Conservation (phyloP, 768 basidiomycete species). For the Suillus lakei region DNA sequence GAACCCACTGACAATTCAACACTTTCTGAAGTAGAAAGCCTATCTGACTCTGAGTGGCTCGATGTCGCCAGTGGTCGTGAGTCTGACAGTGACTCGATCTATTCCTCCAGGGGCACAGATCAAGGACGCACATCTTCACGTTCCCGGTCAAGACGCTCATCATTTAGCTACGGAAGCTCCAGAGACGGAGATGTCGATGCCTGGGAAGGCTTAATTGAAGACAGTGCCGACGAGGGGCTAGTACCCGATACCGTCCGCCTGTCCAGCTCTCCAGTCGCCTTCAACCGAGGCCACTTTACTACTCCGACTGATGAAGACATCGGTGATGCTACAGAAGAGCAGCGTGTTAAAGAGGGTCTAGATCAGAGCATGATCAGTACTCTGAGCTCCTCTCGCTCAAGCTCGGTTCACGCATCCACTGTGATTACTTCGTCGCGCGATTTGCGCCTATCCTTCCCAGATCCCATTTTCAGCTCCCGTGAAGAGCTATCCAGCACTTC, state of each 20-base stretch:
- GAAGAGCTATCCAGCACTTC: slow-evolving; percentile 62
- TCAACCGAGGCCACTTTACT: slow-evolving; percentile 29
- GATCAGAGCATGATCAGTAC: slow-evolving; percentile 87
- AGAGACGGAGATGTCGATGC: slow-evolving; percentile 71
- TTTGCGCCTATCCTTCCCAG: slow-evolving; percentile 81
- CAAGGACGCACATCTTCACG: slow-evolving; percentile 55
- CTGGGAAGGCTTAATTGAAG: slow-evolving; percentile 80
- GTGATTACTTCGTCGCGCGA: slow-evolving; percentile 69
- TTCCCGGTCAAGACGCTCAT: slow-evolving; percentile 70
- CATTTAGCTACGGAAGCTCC: slow-evolving; percentile 71
- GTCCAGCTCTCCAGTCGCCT: slow-evolving; percentile 20
- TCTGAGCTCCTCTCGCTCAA: slow-evolving; percentile 73
- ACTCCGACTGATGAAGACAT: slow-evolving; percentile 34
- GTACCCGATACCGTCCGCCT: slow-evolving; percentile 26
- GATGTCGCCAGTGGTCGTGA: slow-evolving; percentile 69
- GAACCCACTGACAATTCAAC: slow-evolving; percentile 44
- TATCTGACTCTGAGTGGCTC: slow-evolving; percentile 87
- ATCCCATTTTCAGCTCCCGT: slow-evolving; percentile 76
- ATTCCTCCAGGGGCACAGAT: slow-evolving; percentile 61
- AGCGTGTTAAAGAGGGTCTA: slow-evolving; percentile 71
- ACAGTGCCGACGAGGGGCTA: slow-evolving; percentile 54
- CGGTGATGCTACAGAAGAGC: slow-evolving; percentile 59
- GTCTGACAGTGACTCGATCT: slow-evolving; percentile 73
- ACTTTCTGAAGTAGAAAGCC: slow-evolving; percentile 65
- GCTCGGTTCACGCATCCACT: slow-evolving; percentile 57